Evolutionary conservation across 2,329 filamentous ascomycete species (phyloP), one percentile per base, ranked within the genome.

Genomic region (Monosporascus sp.): DNA sequence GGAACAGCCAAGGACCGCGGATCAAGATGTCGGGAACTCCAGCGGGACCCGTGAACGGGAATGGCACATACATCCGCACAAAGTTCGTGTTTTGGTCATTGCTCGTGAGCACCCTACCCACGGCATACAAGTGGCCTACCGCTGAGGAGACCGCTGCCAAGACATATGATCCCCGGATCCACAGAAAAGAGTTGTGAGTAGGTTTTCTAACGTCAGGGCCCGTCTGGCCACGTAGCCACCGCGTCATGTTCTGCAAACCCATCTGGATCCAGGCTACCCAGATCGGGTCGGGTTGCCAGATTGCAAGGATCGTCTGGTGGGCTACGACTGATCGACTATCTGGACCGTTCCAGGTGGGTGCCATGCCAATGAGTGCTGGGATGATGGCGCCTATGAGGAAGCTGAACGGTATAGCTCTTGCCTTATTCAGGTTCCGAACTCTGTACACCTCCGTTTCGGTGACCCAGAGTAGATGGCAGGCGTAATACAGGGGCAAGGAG

Each of bases 401-500:
- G 44, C 59, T 59, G 41, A 61, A 55, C 35, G 61, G 59, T 9
- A 65, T 51, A 5, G 61, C 60, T n/a, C 27, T 24, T 9, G 57
- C 59, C 49, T 52, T 52, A 50, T 56, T 25, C 17, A 48, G 31
- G 48, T 62, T 55, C 18, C 49, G 46, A 18, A 62, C 60, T 37
- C 51, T 55, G 36, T 51, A 24, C 20, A 54, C 46, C 37, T 54
- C 50, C 17, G 52, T 47, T 38, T 43, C 51, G 41, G 57, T 45
- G 27, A 50, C 49, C 64, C 64, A 65, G 25, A 54, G 48, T 15
- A 64, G 44, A 37, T 66, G 62, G 47, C 55, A 51, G 31, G 53
- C 56, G 43, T 55, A 66, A 49, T 64, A 66, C 3, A 65, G 49
- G 11, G 64, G 64, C 5, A 65, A 50, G 3, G 62, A 53, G 50